Conservation (phyloP, 1,284 basidiomycete species). For the Puccinia coronata region DNA sequence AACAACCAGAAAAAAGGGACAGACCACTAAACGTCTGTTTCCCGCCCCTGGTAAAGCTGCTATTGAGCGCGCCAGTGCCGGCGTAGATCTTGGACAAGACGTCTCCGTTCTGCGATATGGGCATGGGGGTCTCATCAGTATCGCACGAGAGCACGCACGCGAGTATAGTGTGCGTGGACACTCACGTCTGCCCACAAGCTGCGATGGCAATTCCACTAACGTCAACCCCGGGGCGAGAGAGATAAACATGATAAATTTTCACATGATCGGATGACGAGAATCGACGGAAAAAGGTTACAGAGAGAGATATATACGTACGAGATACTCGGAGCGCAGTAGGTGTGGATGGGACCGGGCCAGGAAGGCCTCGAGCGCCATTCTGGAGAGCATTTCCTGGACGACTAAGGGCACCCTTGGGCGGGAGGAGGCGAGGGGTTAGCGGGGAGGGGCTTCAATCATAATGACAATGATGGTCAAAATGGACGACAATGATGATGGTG, state of each 20-base stretch:
- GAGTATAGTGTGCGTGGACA: background rate
- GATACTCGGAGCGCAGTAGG: constrained; percentile 40
- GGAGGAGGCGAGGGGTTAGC: too few relatives aligned
- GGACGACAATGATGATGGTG: too few relatives aligned
- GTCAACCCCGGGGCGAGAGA: constrained; percentile 59
- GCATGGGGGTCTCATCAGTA: background rate
- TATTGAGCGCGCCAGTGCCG: constrained; percentile 93
- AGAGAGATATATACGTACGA: constrained; percentile 65
- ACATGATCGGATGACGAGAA: constrained; percentile 53
- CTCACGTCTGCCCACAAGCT: constrained; percentile 84
- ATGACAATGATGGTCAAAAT: too few relatives aligned
- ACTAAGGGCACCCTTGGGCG: constrained; percentile 18
- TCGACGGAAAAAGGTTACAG: constrained; percentile 41
- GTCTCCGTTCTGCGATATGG: constrained; percentile 79
- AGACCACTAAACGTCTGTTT: constrained; percentile 69
- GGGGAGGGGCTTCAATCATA: too few relatives aligned
- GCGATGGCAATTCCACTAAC: constrained; percentile 82
- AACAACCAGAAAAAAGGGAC: background rate
- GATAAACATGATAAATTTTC: constrained; percentile 52
- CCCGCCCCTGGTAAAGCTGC: constrained; percentile 88
- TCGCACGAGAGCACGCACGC: background rate
- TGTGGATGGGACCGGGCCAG: constrained; percentile 25
- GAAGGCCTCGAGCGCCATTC: constrained; percentile 34
- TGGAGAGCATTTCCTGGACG: constrained; percentile 39
- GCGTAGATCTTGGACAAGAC: constrained; percentile 86